Evolutionary conservation across 306 rosid species (phyloP), one percentile per base, ranked within the genome.

Genomic region (cucumber (Cucumis sativus)): DNA sequence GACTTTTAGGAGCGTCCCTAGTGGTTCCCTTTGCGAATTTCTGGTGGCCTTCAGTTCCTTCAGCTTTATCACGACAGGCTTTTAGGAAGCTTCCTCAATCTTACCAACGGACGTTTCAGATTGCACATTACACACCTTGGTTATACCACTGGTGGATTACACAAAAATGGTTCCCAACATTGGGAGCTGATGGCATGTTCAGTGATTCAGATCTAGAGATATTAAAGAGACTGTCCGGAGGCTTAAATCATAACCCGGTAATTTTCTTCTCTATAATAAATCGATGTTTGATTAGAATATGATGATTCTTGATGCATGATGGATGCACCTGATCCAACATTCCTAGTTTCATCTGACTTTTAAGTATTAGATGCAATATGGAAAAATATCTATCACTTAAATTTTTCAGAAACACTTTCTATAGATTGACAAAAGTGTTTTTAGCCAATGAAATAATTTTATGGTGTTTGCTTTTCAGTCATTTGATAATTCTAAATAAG

Each of bases 141-240:
- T 82, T 93, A 43, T 78, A 83, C 69, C 51, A 93, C 64, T 86
- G 96, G 97, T 93, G 96, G 96, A 87, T 86, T 89, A 89, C 93
- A 12, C 97, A 89, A 58, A 91, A 83, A 85, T 86, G 91, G 90
- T 87, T 91, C 82, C 86, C 93, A 80, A 55, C 92, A 7, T 78
- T 89, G 18, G 80, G 59, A 54, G 79, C n/a, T 23, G 54, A 23
- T 35, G 76, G 15, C 57, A 10, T 75, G 70, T 83, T 80, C 66
- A 20, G 76, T 39, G 35, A 77, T 7, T 82, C 80, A 61, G 98
- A 93, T 83, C 14, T 82, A 25, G 91, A 87, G 79, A 64, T 81
- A 66, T 1, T 84, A 45, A 86, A 84, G 77, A 83, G 41, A 59
- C 52, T 81, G 30, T 62, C 91, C 47, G 59, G 84, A 77, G 13